A percentile compares a stretch with the other conserved stretches of the same genome.
phyloP scores from a whole-genome alignment of 768 basidiomycete genomes.

The Termitomyces sp. region DNA sequence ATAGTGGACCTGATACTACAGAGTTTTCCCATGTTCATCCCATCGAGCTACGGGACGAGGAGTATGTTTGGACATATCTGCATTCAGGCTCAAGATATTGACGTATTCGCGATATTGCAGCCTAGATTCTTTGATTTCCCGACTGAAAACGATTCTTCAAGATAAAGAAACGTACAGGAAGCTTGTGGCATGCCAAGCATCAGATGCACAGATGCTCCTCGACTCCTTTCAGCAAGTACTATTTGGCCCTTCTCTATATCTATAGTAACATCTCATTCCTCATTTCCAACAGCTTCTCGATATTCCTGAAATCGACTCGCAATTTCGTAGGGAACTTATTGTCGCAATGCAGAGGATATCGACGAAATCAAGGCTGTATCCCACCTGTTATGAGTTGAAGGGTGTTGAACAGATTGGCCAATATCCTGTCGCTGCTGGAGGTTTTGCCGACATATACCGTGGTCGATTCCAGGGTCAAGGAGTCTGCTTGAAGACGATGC shows the following conservation, averaged over 20 bases:
- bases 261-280: neutral
- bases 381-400: conserved; percentile 1
- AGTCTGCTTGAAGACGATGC: neutral
- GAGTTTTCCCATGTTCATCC: too few species aligned
- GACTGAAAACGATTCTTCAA: neutral
- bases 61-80: neutral
- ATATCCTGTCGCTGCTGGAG: neutral
- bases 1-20: too few species aligned
- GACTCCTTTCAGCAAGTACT: neutral
- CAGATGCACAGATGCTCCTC: neutral
- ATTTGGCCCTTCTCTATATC: neutral
- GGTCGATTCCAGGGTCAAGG: neutral
- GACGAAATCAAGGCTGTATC: neutral
- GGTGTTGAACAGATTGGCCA: neutral
- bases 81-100: neutral
- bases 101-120: neutral
- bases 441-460: neutral
- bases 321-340: neutral
- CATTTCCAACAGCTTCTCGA: neutral
- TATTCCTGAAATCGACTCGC: neutral
- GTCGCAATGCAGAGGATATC: conserved; percentile 3
- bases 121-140: neutral
- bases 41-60: neutral
- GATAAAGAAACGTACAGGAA: neutral
- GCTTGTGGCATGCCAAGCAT: neutral